phyloP scores from a whole-genome alignment of 2,329 filamentous ascomycete genomes.

The Alternaria atra region DNA sequence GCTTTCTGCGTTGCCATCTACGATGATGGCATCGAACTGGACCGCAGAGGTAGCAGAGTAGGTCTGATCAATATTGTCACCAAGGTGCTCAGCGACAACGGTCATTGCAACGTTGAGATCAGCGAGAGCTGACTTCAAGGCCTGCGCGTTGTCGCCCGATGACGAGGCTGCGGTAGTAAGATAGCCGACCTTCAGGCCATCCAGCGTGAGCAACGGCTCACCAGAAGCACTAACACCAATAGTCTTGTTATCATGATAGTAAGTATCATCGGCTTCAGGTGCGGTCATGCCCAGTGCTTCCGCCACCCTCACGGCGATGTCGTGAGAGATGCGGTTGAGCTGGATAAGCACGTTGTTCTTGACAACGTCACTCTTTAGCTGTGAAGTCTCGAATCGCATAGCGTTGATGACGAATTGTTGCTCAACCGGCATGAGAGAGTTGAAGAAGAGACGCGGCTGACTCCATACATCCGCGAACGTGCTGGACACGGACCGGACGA shows the following conservation, averaged over 20 bases:
- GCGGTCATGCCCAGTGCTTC: constrained; percentile 66
- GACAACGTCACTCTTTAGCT: constrained; percentile 65
- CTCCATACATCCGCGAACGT: constrained; percentile 78
- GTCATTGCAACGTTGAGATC: constrained; percentile 64
- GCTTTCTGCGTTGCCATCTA: constrained; percentile 63
- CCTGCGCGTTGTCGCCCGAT: constrained; percentile 56
- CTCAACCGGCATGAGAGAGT: constrained; percentile 71
- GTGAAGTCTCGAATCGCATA: constrained; percentile 74
- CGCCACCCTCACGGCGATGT: constrained; percentile 72
- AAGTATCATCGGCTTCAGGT: constrained; percentile 68
- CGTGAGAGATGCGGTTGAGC: constrained; percentile 73
- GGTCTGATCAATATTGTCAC: constrained; percentile 65
- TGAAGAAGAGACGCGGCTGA: constrained; percentile 77
- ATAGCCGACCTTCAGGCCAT: constrained; percentile 70
- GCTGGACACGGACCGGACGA: constrained; percentile 66
- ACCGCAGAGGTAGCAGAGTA: constrained; percentile 72
- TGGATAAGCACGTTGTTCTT: constrained; percentile 73
- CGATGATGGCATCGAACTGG: constrained; percentile 70
- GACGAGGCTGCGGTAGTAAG: constrained; percentile 60
- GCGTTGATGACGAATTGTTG: constrained; percentile 78
- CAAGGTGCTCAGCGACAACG: constrained; percentile 69
- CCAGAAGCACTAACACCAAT: constrained; percentile 68
- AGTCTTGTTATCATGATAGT: constrained; percentile 75
- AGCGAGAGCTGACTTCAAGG: constrained; percentile 62
- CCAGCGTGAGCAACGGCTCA: constrained; percentile 66